Conservation (phyloP, 1,284 basidiomycete species). For the Amylostereum areolatum region DNA sequence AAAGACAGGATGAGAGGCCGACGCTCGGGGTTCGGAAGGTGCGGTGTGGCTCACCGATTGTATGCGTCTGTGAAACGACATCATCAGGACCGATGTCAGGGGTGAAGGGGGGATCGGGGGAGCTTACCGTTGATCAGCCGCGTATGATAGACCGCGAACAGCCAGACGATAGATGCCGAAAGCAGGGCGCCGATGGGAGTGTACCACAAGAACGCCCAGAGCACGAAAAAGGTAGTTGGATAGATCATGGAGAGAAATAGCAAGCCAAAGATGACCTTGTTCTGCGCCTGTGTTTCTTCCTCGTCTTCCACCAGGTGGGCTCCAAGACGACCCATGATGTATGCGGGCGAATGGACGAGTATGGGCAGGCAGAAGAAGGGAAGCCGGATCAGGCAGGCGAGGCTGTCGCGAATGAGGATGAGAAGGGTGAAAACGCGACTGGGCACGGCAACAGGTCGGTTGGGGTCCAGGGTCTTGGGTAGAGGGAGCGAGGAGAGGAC, state of each 20-base stretch:
- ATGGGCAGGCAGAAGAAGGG: slow-evolving; percentile 88
- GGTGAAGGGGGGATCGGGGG: slow-evolving; percentile 7
- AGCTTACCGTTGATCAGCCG: slow-evolving; percentile 66
- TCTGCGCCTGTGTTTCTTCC: slow-evolving; percentile 89
- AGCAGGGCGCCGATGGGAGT: slow-evolving; percentile 44
- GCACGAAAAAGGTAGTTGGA: slow-evolving; percentile 72
- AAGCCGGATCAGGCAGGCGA: slow-evolving; percentile 63
- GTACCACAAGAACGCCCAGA: slow-evolving; percentile 77
- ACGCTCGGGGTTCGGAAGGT: background rate
- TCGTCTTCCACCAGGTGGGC: slow-evolving; percentile 78
- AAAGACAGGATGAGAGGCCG: slow-evolving; percentile 9
- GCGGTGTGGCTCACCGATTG: slow-evolving; percentile 51
- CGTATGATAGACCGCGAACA: slow-evolving; percentile 79
- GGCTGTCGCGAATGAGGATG: slow-evolving; percentile 71
- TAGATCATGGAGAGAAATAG: slow-evolving; percentile 73
- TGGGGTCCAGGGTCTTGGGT: slow-evolving; percentile 75
- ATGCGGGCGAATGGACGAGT: slow-evolving; percentile 77
- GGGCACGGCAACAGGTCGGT: slow-evolving; percentile 65
- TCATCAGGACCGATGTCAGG: slow-evolving; percentile 20
- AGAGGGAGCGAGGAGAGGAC: slow-evolving; percentile 76
- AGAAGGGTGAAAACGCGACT: slow-evolving; percentile 77
- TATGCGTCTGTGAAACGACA: slow-evolving; percentile 59
- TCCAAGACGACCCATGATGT: slow-evolving; percentile 71
- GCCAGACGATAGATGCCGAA: slow-evolving; percentile 45
- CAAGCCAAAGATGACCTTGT: slow-evolving; percentile 83